Conservation (phyloP, 176 grass and related monocot genomes). For the bread wheat (Triticum aestivum) region IWGSC_CS_RefSeq_v2.1 NC_057796.1:447390201-447390700, state of each 20-base stretch:
- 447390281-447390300: not conserved
- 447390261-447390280: not conserved
- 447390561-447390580: not conserved
- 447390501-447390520: not conserved
- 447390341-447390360: slow-evolving; percentile 84
- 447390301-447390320: slow-evolving; percentile 70
- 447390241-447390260: not conserved
- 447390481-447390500: not conserved
- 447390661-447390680: slow-evolving; percentile 75
- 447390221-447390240: slow-evolving; percentile 5
- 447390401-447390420: slow-evolving; percentile 79
- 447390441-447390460: slow-evolving; percentile 96
- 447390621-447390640: slow-evolving; percentile 58
- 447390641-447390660: slow-evolving; percentile 50
- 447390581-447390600: not conserved
- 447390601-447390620: slow-evolving; percentile 62
- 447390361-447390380: slow-evolving; percentile 94
- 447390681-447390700: slow-evolving; percentile 22
- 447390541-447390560: not conserved
- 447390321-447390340: slow-evolving; percentile 90
- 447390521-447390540: not conserved
- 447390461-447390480: not conserved
- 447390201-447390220: slow-evolving; percentile 66
- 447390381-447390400: slow-evolving; percentile 86
- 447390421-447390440: slow-evolving; percentile 76